phyloP scores from a whole-genome alignment of 2,329 filamentous ascomycete genomes.

The Cladorrhinum sp. region DNA sequence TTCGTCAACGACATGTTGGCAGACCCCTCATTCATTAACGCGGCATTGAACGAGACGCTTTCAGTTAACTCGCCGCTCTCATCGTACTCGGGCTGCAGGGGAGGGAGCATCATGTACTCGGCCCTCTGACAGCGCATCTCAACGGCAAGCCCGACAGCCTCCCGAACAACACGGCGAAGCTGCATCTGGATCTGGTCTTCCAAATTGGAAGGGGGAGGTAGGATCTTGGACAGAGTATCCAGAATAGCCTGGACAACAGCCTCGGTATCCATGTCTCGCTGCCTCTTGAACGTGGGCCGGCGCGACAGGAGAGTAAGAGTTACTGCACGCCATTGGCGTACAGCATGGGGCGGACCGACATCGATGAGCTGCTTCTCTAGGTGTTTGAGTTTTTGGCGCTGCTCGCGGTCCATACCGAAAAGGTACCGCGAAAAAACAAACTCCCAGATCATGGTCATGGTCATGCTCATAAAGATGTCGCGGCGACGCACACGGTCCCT shows the following conservation, averaged over 20 bases:
- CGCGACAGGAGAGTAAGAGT: constrained; percentile 85
- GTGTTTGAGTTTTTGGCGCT: constrained; percentile 94
- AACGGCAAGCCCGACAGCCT: constrained; percentile 85
- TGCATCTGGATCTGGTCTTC: constrained; percentile 79
- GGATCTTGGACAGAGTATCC: constrained; percentile 74
- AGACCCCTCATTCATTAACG: constrained; percentile 90
- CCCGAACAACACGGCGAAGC: constrained; percentile 79
- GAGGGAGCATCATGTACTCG: constrained; percentile 98
- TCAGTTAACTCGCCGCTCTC: constrained; percentile 84
- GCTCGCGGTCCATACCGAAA: constrained; percentile 97
- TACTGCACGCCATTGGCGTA: constrained; percentile 94
- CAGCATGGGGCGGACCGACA: constrained; percentile 81
- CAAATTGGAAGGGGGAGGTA: constrained; percentile 80
- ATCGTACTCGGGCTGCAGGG: constrained; percentile 91
- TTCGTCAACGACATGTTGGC: constrained; percentile 60
- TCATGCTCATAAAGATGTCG: constrained; percentile 97
- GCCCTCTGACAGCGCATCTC: constrained; percentile 97
- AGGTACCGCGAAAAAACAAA: constrained; percentile 97
- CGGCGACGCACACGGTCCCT: constrained; percentile 82
- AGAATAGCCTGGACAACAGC: constrained; percentile 92
- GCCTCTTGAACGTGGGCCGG: constrained; percentile 73
- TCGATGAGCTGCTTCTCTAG: constrained; percentile 89
- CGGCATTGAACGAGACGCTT: constrained; percentile 87
- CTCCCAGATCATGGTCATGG: constrained; percentile 99
- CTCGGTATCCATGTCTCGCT: constrained; percentile 87